Percentiles rank a stretch among this genome's conserved stretches.
Evolutionary conservation across 768 basidiomycete species (phyloP).

Genomic region (Saitozyma sp.): DNA sequence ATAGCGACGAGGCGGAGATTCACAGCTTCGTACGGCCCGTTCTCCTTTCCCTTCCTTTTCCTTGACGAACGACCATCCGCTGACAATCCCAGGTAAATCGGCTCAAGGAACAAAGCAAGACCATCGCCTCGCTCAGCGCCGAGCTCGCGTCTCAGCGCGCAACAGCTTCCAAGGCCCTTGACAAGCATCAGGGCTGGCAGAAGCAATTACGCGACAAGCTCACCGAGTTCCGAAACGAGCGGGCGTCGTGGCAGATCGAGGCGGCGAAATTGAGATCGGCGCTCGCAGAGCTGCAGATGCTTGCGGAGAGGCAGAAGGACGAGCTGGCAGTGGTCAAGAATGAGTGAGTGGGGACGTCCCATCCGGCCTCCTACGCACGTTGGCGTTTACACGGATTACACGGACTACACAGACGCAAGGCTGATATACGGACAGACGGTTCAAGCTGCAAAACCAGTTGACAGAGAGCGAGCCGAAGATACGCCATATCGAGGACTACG

Average conservation of each 20-base stretch:
- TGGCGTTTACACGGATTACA: neutral
- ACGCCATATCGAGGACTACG: constrained; percentile 76
- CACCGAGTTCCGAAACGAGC: constrained; percentile 73
- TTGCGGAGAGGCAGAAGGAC: constrained; percentile 42
- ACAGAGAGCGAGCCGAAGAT: constrained; percentile 81
- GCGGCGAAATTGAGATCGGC: constrained; percentile 67
- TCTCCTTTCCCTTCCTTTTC: neutral
- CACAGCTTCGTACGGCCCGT: constrained; percentile 37
- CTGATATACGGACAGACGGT: constrained; percentile 56
- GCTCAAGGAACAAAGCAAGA: constrained; percentile 41
- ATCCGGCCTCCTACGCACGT: neutral
- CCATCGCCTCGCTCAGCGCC: constrained; percentile 31
- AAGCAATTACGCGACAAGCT: constrained; percentile 75
- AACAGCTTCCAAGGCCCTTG: constrained; percentile 70
- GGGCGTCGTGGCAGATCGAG: constrained; percentile 72
- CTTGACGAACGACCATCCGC: neutral
- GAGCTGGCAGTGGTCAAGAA: constrained; percentile 50
- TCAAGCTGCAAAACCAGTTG: constrained; percentile 69
- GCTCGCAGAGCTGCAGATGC: constrained; percentile 58
- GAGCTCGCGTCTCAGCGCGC: constrained; percentile 72
- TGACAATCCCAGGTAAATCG: constrained; percentile 36
- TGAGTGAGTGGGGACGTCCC: constrained; percentile 38
- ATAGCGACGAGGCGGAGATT: constrained; percentile 46
- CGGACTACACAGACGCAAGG: neutral
- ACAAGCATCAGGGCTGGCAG: constrained; percentile 82